Evolutionary conservation across 169 alveolate species (phyloP).

Genomic region (Sarcocystis neurona): DNA sequence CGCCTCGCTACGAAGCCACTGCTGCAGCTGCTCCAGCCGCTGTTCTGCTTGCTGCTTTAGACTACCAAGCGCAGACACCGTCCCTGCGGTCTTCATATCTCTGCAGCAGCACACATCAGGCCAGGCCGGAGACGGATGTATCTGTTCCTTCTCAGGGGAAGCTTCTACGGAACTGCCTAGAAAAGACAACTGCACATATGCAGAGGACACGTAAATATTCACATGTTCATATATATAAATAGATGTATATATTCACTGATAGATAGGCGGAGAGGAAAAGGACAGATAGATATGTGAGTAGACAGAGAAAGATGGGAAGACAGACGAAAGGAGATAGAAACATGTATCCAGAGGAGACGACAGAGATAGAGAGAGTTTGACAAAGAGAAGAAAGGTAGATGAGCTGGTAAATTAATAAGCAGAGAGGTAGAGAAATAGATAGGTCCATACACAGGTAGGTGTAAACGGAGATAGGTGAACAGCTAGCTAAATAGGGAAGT

Average conservation of each 20-base stretch:
- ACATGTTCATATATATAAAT: neutral
- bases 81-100: neutral
- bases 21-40: neutral
- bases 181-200: neutral
- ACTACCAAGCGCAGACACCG: neutral
- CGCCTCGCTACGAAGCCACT: neutral
- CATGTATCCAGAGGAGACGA: neutral
- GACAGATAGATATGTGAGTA: neutral
- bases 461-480: too few species aligned
- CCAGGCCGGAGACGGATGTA: neutral
- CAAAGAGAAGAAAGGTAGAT: too few species aligned
- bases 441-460: too few species aligned
- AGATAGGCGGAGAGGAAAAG: neutral
- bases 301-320: neutral
- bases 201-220: neutral
- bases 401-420: too few species aligned
- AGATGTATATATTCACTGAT: too few species aligned
- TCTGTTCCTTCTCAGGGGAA: neutral
- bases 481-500: too few species aligned
- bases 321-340: neutral
- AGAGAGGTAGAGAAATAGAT: too few species aligned
- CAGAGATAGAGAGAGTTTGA: neutral
- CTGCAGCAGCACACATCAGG: constrained; percentile 1
- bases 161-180: too few species aligned
- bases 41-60: neutral